These are phyloP conservation scores for Emiliania huxleyi DNA, from an alignment of 78 protist species.

Conservation along the genomic window DNA sequence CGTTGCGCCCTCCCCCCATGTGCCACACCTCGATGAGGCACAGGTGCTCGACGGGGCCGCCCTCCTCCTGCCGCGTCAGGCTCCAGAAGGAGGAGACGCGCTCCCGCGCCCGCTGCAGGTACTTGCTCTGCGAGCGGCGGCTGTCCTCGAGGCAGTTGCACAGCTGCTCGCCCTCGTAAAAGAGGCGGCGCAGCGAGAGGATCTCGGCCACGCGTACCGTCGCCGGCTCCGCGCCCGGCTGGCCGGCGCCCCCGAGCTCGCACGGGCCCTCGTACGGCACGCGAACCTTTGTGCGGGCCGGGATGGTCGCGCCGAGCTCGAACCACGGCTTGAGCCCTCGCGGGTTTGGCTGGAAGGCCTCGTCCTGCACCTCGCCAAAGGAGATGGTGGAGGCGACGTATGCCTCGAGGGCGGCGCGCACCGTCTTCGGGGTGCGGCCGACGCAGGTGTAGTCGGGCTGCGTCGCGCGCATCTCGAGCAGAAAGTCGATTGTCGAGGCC, in stretches of 20 bases:
- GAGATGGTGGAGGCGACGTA: neutral
- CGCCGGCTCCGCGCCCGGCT: neutral
- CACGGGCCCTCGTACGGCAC: neutral
- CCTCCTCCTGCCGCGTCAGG: neutral
- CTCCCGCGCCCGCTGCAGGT: neutral
- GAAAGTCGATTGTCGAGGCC: neutral
- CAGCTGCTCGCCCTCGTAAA: constrained; percentile 12
- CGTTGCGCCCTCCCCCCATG: neutral
- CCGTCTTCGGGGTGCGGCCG: constrained; percentile 7
- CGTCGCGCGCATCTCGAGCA: neutral
- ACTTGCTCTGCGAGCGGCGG: no score
- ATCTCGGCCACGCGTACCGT: neutral
- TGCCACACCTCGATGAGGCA: constrained; percentile 7
- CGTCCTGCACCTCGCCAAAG: neutral
- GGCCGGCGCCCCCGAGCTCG: neutral
- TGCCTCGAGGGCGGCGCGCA: neutral
- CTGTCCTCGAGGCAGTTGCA: neutral
- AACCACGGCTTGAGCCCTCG: neutral
- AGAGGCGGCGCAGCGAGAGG: neutral
- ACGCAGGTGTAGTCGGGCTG: neutral
- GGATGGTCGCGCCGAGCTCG: neutral
- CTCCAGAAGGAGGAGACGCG: neutral
- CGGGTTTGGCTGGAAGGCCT: constrained; percentile 10
- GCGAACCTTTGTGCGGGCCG: neutral
- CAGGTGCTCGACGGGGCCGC: neutral